These are phyloP conservation scores for Orychophragmus violaceus DNA, from an alignment of 345 rosid genomes.

Conservation along the genomic window DNA sequence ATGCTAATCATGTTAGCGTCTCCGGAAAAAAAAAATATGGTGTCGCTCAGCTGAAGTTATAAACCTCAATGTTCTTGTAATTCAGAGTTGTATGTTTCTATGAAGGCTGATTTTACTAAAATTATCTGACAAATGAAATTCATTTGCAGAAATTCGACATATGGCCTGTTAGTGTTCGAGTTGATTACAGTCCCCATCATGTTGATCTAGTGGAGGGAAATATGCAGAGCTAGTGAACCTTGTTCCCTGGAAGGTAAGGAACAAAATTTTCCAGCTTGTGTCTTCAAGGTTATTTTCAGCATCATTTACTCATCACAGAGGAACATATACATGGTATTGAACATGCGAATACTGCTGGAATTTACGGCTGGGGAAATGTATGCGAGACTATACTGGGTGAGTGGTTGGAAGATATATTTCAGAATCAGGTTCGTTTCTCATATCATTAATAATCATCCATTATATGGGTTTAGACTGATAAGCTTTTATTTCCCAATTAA, in stretches of 20 bases:
- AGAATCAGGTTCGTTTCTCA: slow-evolving; percentile 64
- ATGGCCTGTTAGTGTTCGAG: slow-evolving; percentile 71
- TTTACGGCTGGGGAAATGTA: slow-evolving; percentile 79
- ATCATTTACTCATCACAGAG: slow-evolving; percentile 19
- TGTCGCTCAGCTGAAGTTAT: not conserved
- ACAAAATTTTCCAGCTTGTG: not conserved
- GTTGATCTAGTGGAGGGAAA: slow-evolving; percentile 86
- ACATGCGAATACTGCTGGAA: slow-evolving; percentile 78
- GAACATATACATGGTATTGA: slow-evolving; percentile 70
- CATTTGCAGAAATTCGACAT: slow-evolving; percentile 77
- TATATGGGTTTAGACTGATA: slow-evolving; percentile 1
- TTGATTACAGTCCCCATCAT: slow-evolving; percentile 79
- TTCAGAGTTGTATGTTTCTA: no score
- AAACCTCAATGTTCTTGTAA: no score
- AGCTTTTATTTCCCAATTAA: not conserved
- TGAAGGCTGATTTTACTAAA: not conserved
- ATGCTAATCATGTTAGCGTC: no score
- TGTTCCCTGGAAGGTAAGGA: slow-evolving; percentile 89
- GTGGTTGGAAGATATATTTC: slow-evolving; percentile 94
- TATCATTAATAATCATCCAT: slow-evolving; percentile 1
- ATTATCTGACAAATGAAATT: slow-evolving; percentile 26
- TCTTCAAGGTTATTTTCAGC: slow-evolving; percentile 7
- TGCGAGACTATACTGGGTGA: slow-evolving; percentile 81
- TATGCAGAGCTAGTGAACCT: slow-evolving; percentile 89
- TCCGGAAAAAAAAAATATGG: no score